Conservation (phyloP, 1,139 yeast species). For the Taphrina pruni region DNA sequence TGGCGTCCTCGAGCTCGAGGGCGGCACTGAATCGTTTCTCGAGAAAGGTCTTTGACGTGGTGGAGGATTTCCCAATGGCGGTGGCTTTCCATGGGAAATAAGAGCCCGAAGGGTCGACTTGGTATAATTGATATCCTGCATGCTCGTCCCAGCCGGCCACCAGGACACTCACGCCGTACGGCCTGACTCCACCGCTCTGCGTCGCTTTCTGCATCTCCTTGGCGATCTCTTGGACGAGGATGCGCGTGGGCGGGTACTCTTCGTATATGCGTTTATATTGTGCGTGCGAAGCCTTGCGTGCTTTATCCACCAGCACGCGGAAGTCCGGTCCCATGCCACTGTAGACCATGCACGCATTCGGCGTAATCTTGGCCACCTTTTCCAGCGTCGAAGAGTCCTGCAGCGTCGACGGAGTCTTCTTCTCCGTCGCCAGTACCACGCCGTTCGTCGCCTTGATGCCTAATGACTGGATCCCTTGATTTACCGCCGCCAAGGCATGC, state of each 20-base stretch:
- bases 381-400: conserved; percentile 75
- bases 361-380: conserved; percentile 85
- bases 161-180: conserved; percentile 91
- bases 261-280: conserved; percentile 90
- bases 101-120: conserved; percentile 97
- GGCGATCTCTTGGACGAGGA: conserved; percentile 92
- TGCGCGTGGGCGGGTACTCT: conserved; percentile 95
- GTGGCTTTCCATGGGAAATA: conserved; percentile 99
- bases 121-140: conserved; percentile 70
- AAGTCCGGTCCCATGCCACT: conserved; percentile 99
- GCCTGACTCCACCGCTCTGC: conserved; percentile 97
- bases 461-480: conserved; percentile 95
- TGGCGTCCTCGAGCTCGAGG: conserved; percentile 95
- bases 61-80: conserved; percentile 94
- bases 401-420: conserved; percentile 81
- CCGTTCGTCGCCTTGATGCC: conserved; percentile 98
- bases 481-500: conserved; percentile 95
- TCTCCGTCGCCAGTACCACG: conserved; percentile 94
- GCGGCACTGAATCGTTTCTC: conserved; percentile 99
- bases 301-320: conserved; percentile 89
- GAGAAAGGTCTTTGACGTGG: conserved; percentile 91
- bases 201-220: conserved; percentile 98
- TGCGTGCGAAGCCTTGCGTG: conserved; percentile 91
- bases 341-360: conserved; percentile 95
- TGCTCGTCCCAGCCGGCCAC: conserved; percentile 94